Evolutionary conservation across 352 stramenopile species (phyloP).

Genomic region (Phytophthora meadii): DNA sequence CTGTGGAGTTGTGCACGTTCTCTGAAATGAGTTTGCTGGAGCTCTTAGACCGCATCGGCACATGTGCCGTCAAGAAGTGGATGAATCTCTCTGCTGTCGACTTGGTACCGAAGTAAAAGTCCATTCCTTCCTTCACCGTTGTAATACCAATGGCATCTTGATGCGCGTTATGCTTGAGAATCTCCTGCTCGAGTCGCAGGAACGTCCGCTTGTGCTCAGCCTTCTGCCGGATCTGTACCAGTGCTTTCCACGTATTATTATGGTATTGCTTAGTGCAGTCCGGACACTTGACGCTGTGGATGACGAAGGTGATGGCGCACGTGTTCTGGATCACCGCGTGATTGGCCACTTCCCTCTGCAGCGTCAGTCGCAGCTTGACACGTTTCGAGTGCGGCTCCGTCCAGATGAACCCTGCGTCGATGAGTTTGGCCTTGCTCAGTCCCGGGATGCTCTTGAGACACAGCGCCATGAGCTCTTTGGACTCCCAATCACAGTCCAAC

Average conservation of each 20-base stretch:
- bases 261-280: constrained; percentile 79
- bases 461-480: constrained; percentile 76
- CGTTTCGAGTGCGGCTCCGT: constrained; percentile 85
- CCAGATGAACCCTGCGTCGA: constrained; percentile 85
- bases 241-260: constrained; percentile 71
- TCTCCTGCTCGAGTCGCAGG: constrained; percentile 70
- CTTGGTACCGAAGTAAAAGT: constrained; percentile 82
- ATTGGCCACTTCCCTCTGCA: constrained; percentile 78
- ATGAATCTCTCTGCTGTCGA: constrained; percentile 64
- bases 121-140: constrained; percentile 75
- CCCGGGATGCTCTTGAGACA: constrained; percentile 78
- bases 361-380: constrained; percentile 73
- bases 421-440: constrained; percentile 72
- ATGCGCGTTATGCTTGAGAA: constrained; percentile 81
- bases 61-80: constrained; percentile 63
- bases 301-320: constrained; percentile 70
- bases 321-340: constrained; percentile 74
- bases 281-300: constrained; percentile 69
- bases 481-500: constrained; percentile 76
- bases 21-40: constrained; percentile 82
- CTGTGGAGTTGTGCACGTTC: constrained; percentile 67
- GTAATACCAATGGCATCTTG: constrained; percentile 65
- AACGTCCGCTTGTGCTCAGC: constrained; percentile 81
- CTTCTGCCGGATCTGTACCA: constrained; percentile 84
- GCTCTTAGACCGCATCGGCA: constrained; percentile 73